Base-by-base conservation (phyloP, 257 asterid genomes). In the Avicennia marina region DNA sequence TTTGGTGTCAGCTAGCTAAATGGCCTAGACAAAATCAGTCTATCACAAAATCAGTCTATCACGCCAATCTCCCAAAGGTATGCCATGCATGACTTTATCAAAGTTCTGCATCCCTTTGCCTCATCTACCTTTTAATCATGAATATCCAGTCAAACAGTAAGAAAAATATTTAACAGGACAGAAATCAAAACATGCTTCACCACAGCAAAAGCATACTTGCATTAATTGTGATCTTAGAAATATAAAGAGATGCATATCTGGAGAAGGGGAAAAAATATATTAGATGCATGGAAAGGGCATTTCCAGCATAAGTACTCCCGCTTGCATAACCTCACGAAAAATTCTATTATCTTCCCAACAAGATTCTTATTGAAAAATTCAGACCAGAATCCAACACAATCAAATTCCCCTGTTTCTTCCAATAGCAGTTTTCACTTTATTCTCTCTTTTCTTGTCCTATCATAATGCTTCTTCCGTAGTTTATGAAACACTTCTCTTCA, bases 241-340 rank as follows among this genome's bases (percentile, higher is more conserved):
- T 8, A 29, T 8, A 29, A 8, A 29, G 7, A 29, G 4, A 4
- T 29, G 7, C 34, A 29, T 4, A 29, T 29, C 8, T 29, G 7
- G 7, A 29, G 8, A 8, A 29, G 34, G 7, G 8, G 4, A 29
- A 29, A 4, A 29, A 29, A 29, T 29, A 29, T 29, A 4, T 8
- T 29, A 4, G 8, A 29, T 4, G 4, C 34, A 29, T 8, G 7
- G 8, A 29, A 29, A 29, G 4, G 8, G 8, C 4, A 29, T 9
- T 13, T 10, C 31, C 16, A 42, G 15, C n/a, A 40, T 15, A 16
- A 17, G 63, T 26, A 40, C 78, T 62, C 78, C 59, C 21, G 68
- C 63, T 8, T 64, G 58, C 81, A 83, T 53, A 18, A 17, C 53
- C 41, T 60, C 55, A 55, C 33, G 4, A 29, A 8, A 29, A 8